These are phyloP conservation scores for Phytophthora vignae DNA, from an alignment of 352 stramenopile species.

Conservation along the genomic window DNA sequence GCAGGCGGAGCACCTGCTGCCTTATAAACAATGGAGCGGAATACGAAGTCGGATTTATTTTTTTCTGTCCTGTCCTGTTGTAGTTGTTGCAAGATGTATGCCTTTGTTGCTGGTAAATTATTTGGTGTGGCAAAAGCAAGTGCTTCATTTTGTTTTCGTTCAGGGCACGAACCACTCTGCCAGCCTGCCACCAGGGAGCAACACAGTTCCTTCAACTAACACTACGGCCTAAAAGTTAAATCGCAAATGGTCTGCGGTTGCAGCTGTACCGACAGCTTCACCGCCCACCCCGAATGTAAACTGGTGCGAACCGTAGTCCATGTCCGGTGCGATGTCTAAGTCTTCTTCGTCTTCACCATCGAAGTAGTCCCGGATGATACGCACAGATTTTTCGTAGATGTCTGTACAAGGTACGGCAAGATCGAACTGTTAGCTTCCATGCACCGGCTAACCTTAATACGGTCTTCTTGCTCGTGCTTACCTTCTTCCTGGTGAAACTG, in stretches of 20 bases:
- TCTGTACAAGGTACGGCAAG: constrained; percentile 43
- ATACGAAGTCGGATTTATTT: constrained; percentile 37
- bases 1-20: constrained; percentile 9
- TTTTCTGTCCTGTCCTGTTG: constrained; percentile 5
- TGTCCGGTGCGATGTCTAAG: constrained; percentile 61
- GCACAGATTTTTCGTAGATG: constrained; percentile 94
- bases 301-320: constrained; percentile 58
- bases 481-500: constrained; percentile 97
- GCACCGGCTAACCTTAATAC: not conserved
- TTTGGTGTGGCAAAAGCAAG: not conserved
- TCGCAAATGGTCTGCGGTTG: constrained; percentile 17
- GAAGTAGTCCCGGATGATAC: constrained; percentile 98
- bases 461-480: constrained; percentile 31
- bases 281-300: constrained; percentile 70
- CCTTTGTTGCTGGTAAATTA: not conserved
- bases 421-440: constrained; percentile 10
- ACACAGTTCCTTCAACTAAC: constrained; percentile 9
- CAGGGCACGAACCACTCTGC: not conserved
- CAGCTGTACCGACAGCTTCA: constrained; percentile 18
- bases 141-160: constrained; percentile 9
- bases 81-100: not conserved
- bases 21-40: constrained; percentile 28
- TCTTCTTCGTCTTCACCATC: constrained; percentile 98
- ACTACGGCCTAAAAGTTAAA: constrained; percentile 41
- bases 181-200: not conserved